Evolutionary conservation across 2,329 filamentous ascomycete species (phyloP).

Genomic region (Arachnomyces sp.): DNA sequence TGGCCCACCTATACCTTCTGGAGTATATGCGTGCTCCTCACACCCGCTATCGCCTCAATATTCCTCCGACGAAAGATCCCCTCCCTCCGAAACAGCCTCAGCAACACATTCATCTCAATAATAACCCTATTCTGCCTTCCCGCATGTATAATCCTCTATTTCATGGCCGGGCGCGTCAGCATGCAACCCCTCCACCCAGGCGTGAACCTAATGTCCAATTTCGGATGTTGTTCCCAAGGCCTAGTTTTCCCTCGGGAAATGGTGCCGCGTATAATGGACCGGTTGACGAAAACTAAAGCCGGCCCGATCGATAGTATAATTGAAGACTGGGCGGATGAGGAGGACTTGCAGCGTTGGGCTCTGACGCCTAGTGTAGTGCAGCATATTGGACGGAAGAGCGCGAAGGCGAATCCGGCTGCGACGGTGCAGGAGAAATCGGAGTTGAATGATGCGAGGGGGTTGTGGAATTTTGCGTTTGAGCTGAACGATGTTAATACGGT

Average conservation of each 20-base stretch:
- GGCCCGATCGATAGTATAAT: conserved; percentile 22
- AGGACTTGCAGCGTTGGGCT: conserved; percentile 27
- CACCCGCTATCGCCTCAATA: conserved; percentile 14
- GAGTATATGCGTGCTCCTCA: conserved; percentile 17
- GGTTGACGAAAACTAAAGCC: conserved; percentile 9
- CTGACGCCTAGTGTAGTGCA: conserved; percentile 21
- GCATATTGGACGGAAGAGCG: conserved; percentile 29
- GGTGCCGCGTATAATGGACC: conserved; percentile 13
- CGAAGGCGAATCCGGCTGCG: conserved; percentile 17
- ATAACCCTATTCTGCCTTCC: conserved; percentile 16
- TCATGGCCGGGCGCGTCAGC: conserved; percentile 22
- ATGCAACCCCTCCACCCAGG: conserved; percentile 16
- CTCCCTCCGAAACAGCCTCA: conserved; percentile 7
- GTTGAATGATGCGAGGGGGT: conserved; percentile 3
- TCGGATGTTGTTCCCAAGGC: conserved; percentile 28
- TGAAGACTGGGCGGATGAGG: conserved; percentile 18
- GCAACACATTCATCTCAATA: conserved; percentile 13
- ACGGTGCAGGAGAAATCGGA: no score
- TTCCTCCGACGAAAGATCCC: conserved; percentile 11
- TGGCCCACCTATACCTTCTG: conserved; percentile 30
- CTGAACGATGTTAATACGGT: conserved; percentile 8
- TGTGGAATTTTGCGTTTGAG: conserved; percentile 8
- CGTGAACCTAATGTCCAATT: conserved; percentile 19
- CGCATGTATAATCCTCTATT: conserved; percentile 16
- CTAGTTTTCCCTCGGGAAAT: conserved; percentile 22